Conservation (phyloP, 306 rosid species). For the Arachis stenosperma region DNA sequence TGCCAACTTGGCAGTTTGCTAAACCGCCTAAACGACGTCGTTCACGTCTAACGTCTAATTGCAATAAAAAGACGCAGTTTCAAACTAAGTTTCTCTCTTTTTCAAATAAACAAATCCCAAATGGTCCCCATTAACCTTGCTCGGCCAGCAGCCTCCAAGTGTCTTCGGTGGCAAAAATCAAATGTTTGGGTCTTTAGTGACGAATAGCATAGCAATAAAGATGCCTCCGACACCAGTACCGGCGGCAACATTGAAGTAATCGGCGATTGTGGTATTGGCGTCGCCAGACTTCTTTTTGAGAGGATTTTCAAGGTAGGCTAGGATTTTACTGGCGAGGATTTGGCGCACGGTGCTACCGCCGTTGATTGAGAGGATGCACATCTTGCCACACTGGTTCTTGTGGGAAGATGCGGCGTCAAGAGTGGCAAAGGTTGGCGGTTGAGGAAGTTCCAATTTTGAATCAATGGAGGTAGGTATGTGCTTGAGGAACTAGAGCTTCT, state of each 20-base stretch:
- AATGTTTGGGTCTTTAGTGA: slow-evolving; percentile 64
- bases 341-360: slow-evolving; percentile 98
- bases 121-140: slow-evolving; percentile 48
- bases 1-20: too few species aligned
- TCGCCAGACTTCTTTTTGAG: slow-evolving; percentile 83
- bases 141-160: slow-evolving; percentile 80
- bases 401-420: slow-evolving; percentile 54
- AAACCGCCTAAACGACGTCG: too few species aligned
- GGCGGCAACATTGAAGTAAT: slow-evolving; percentile 87
- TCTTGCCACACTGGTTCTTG: slow-evolving; percentile 63
- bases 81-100: too few species aligned
- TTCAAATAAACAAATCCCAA: too few species aligned
- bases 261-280: slow-evolving; percentile 82
- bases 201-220: slow-evolving; percentile 88
- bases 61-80: too few species aligned
- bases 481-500: slow-evolving; percentile 20
- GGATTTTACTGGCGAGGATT: slow-evolving; percentile 83
- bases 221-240: slow-evolving; percentile 94
- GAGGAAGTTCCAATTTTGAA: slow-evolving; percentile 45
- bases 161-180: slow-evolving; percentile 74
- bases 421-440: background rate
- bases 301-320: slow-evolving; percentile 76
- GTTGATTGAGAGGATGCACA: slow-evolving; percentile 65
- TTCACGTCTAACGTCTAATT: too few species aligned
- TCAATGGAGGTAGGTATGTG: slow-evolving; percentile 59